phyloP scores from a whole-genome alignment of 2,329 filamentous ascomycete genomes.

The Canariomyces notabilis region DNA sequence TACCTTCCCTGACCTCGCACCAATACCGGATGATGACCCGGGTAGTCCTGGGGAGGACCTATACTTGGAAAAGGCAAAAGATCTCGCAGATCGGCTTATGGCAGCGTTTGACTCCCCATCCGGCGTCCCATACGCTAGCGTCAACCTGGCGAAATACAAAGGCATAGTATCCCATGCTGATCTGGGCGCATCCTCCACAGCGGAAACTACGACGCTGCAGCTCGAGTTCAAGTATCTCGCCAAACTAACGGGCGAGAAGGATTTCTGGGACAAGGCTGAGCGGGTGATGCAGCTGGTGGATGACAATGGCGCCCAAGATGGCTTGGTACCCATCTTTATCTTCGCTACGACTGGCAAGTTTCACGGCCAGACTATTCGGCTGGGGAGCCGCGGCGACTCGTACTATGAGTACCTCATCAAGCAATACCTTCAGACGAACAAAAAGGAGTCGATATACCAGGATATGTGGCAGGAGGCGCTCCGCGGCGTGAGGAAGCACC shows the following conservation, averaged over 20 bases:
- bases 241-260: constrained; percentile 85
- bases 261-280: constrained; percentile 90
- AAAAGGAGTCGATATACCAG: constrained; percentile 77
- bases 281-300: constrained; percentile 90
- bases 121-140: constrained; percentile 83
- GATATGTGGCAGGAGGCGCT: constrained; percentile 92
- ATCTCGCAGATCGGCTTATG: constrained; percentile 81
- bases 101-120: constrained; percentile 83
- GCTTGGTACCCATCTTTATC: constrained; percentile 88
- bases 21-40: constrained; percentile 64
- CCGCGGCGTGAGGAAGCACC: constrained; percentile 79
- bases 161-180: constrained; percentile 80
- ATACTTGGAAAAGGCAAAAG: constrained; percentile 92
- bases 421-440: constrained; percentile 90
- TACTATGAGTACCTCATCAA: constrained; percentile 99
- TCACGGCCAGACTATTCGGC: constrained; percentile 75
- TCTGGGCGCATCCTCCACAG: constrained; percentile 83
- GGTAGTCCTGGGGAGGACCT: constrained; percentile 78
- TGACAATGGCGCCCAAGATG: constrained; percentile 70
- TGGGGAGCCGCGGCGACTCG: constrained; percentile 91
- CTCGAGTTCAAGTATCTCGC: constrained; percentile 96
- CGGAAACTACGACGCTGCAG: constrained; percentile 87
- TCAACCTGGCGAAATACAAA: constrained; percentile 73
- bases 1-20: constrained; percentile 72
- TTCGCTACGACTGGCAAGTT: constrained; percentile 75